Evolutionary conservation across 345 rosid genomes (phyloP).

Genomic region (Linum lewisii): DNA sequence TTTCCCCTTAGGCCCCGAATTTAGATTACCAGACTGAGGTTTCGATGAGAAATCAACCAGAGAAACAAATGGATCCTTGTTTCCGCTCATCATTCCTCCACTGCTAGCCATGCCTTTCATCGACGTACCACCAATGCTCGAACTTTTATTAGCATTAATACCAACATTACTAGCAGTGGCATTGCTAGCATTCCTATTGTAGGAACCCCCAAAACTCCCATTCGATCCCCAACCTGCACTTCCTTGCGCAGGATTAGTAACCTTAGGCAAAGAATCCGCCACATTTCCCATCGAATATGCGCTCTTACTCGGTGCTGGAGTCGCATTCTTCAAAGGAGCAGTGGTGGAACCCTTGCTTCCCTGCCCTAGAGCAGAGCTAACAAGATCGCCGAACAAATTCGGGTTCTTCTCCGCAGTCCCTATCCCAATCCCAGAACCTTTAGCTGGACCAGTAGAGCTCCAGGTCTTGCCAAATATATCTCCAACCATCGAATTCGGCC

Average conservation of each 20-base stretch:
- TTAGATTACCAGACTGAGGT: slow-evolving; percentile 34
- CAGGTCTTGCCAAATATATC: slow-evolving; percentile 90
- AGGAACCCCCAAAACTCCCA: slow-evolving; percentile 27
- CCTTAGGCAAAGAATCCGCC: slow-evolving; percentile 70
- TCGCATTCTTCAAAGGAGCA: slow-evolving; percentile 62
- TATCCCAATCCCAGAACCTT: slow-evolving; percentile 35
- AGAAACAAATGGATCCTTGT: slow-evolving; percentile 73
- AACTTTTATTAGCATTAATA: slow-evolving; percentile 23
- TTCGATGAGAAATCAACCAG: slow-evolving; percentile 63
- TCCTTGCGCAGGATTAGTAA: slow-evolving; percentile 26
- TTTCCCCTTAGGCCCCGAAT: slow-evolving; percentile 36
- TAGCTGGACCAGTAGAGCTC: slow-evolving; percentile 32
- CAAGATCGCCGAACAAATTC: slow-evolving; percentile 78
- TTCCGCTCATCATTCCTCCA: slow-evolving; percentile 36
- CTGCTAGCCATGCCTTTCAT: slow-evolving; percentile 38
- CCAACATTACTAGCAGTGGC: slow-evolving; percentile 14
- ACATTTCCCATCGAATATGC: slow-evolving; percentile 74
- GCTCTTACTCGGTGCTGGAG: slow-evolving; percentile 31
- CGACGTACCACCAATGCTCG: slow-evolving; percentile 52
- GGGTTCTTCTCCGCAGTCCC: slow-evolving; percentile 70
- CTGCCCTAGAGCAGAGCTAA: slow-evolving; percentile 71
- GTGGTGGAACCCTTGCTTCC: slow-evolving; percentile 38
- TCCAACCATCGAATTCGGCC: slow-evolving; percentile 75
- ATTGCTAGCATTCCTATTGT: slow-evolving; percentile 21
- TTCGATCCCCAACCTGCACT: slow-evolving; percentile 41